Conservation (phyloP, 495 filamentous ascomycete genomes). For the Penicillium cinerascens region DNA sequence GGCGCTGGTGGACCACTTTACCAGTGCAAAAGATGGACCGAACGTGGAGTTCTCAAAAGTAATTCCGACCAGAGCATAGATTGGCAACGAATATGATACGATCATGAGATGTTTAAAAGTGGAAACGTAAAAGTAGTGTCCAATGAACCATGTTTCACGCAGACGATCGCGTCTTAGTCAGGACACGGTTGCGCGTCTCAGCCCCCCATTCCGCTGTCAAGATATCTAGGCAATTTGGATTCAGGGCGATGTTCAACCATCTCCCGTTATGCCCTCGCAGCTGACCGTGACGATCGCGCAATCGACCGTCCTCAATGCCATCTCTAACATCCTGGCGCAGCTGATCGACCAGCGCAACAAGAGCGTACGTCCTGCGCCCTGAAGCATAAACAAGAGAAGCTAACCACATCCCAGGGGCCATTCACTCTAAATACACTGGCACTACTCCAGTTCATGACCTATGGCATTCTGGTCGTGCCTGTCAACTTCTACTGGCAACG, state of each 20-base stretch:
- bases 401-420: constrained; percentile 19
- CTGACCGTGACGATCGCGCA: constrained; percentile 66
- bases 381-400: not conserved
- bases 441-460: constrained; percentile 75
- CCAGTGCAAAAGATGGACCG: constrained; percentile 42
- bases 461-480: constrained; percentile 69
- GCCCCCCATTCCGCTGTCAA: not conserved
- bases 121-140: no score
- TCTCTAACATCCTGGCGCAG: constrained; percentile 84
- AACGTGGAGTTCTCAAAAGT: constrained; percentile 37
- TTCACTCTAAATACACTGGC: constrained; percentile 56
- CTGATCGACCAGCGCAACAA: constrained; percentile 63
- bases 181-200: constrained; percentile 35
- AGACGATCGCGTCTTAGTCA: constrained; percentile 11
- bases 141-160: no score
- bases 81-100: not conserved
- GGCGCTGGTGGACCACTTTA: constrained; percentile 47
- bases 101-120: no score
- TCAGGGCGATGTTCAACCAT: not conserved
- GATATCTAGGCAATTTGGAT: not conserved
- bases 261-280: constrained; percentile 40
- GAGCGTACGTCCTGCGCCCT: constrained; percentile 46
- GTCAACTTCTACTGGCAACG: constrained; percentile 86
- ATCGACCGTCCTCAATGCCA: constrained; percentile 62
- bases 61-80: not conserved